phyloP scores from a whole-genome alignment of 2,329 filamentous ascomycete species.

The Ascochyta pisi region DNA sequence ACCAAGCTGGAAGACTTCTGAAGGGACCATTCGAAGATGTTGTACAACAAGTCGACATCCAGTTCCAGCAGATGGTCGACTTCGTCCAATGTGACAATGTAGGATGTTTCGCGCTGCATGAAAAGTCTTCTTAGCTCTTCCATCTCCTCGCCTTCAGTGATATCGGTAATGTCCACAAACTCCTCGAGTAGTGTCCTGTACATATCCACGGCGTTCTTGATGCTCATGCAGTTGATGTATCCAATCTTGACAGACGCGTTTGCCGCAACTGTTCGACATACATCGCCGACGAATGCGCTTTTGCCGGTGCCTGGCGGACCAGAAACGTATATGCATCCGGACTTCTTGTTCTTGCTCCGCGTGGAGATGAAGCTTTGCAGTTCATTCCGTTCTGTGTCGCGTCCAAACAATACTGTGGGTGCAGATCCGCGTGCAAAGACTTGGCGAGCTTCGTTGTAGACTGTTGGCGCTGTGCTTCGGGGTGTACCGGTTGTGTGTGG shows the following conservation, averaged over 20 bases:
- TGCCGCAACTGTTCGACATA: constrained; percentile 67
- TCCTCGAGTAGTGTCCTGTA: constrained; percentile 79
- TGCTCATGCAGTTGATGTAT: constrained; percentile 96
- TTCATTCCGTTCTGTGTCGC: constrained; percentile 72
- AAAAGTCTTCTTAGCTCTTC: constrained; percentile 75
- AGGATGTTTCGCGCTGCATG: constrained; percentile 65
- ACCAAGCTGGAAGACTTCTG: constrained; percentile 79
- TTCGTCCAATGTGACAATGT: constrained; percentile 90
- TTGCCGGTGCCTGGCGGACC: constrained; percentile 97
- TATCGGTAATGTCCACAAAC: constrained; percentile 66
- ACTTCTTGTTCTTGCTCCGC: constrained; percentile 65
- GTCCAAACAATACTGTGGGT: constrained; percentile 77
- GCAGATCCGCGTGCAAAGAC: constrained; percentile 82
- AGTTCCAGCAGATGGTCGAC: constrained; percentile 92
- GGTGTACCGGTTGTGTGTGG: constrained; percentile 77
- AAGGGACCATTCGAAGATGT: constrained; percentile 95
- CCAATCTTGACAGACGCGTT: constrained; percentile 67
- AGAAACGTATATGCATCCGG: constrained; percentile 91
- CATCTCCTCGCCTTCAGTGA: constrained; percentile 71
- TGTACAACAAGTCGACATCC: constrained; percentile 88
- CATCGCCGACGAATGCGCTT: constrained; percentile 87
- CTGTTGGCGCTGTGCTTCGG: constrained; percentile 68
- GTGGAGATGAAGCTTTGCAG: constrained; percentile 72
- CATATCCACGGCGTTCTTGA: constrained; percentile 86
- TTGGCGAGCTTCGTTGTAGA: constrained; percentile 88